These are phyloP conservation scores for Stereum hirsutum DNA, from an alignment of 1,284 basidiomycete species.

Conservation along the genomic window DNA sequence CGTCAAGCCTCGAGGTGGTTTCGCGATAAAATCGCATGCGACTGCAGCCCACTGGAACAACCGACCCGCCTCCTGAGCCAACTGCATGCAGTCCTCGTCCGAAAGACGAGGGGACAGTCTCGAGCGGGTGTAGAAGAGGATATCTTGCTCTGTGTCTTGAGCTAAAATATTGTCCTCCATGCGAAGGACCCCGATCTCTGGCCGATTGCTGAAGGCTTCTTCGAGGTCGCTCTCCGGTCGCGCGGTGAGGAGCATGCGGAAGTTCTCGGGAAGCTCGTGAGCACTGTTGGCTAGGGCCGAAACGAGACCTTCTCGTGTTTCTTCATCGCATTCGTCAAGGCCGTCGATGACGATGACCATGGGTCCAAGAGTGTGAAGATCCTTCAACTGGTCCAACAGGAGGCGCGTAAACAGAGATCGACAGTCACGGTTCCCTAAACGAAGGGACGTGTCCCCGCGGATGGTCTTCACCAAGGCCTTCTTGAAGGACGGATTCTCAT, in stretches of 20 bases:
- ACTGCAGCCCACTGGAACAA: not conserved
- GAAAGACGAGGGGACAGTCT: not conserved
- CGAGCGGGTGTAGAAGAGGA: not conserved
- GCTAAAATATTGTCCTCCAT: not conserved
- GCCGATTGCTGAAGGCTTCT: not conserved
- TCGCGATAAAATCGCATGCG: not conserved
- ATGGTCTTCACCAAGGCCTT: too few species aligned
- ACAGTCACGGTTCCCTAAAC: too few species aligned
- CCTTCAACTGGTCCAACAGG: too few species aligned
- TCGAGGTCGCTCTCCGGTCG: not conserved
- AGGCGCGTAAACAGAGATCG: too few species aligned
- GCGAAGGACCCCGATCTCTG: not conserved
- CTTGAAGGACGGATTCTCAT: too few species aligned
- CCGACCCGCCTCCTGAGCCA: not conserved
- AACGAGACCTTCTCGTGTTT: not conserved
- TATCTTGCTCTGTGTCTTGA: not conserved
- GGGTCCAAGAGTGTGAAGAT: too few species aligned
- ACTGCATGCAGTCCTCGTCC: not conserved
- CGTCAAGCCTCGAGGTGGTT: not conserved
- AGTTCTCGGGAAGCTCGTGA: not conserved
- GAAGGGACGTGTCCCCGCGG: too few species aligned
- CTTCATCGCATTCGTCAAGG: not conserved
- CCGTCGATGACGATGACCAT: not conserved
- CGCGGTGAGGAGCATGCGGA: not conserved
- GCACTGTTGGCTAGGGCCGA: not conserved